phyloP scores from a whole-genome alignment of 495 filamentous ascomycete genomes.

The Aspergillus indologenus region DNA sequence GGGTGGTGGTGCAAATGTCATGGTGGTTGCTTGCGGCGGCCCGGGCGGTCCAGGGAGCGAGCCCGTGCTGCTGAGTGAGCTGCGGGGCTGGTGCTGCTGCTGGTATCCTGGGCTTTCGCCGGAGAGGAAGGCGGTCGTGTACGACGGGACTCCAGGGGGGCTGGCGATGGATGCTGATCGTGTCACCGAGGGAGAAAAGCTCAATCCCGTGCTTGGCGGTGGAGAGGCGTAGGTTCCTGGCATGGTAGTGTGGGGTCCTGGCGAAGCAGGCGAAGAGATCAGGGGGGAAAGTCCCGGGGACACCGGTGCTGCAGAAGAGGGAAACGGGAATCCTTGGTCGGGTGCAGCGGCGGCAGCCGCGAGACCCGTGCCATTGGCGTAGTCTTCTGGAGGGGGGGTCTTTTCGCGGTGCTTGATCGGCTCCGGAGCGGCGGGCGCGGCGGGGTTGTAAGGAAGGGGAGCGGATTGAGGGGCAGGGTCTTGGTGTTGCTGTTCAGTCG shows the following conservation, averaged over 20 bases:
- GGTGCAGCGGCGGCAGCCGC: constrained; percentile 62
- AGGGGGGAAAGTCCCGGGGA: constrained; percentile 16
- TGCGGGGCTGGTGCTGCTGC: constrained; percentile 3
- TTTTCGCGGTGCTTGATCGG: constrained; percentile 81
- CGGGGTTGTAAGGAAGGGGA: constrained; percentile 90
- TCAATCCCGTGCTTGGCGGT: constrained; percentile 35
- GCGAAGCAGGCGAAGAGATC: constrained; percentile 24
- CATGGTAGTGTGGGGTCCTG: constrained; percentile 29
- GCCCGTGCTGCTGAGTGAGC: background rate
- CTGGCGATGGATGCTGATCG: constrained; percentile 24
- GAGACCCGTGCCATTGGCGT: constrained; percentile 66
- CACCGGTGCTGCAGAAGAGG: constrained; percentile 36
- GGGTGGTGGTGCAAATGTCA: constrained; percentile 45
- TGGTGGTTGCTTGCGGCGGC: constrained; percentile 19
- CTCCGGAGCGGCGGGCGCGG: constrained; percentile 81
- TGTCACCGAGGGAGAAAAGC: constrained; percentile 28
- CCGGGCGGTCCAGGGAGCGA: background rate
- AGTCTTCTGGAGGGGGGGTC: constrained; percentile 79
- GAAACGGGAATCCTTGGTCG: constrained; percentile 52
- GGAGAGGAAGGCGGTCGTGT: constrained; percentile 31
- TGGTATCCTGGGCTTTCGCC: constrained; percentile 14
- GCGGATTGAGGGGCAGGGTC: constrained; percentile 50
- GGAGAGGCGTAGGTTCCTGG: constrained; percentile 35
- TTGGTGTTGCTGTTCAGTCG: constrained; percentile 26
- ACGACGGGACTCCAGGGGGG: constrained; percentile 30